Evolutionary conservation across 2,329 filamentous ascomycete genomes (phyloP).

Genomic region (Graphilbum ipis-grandicollis): DNA sequence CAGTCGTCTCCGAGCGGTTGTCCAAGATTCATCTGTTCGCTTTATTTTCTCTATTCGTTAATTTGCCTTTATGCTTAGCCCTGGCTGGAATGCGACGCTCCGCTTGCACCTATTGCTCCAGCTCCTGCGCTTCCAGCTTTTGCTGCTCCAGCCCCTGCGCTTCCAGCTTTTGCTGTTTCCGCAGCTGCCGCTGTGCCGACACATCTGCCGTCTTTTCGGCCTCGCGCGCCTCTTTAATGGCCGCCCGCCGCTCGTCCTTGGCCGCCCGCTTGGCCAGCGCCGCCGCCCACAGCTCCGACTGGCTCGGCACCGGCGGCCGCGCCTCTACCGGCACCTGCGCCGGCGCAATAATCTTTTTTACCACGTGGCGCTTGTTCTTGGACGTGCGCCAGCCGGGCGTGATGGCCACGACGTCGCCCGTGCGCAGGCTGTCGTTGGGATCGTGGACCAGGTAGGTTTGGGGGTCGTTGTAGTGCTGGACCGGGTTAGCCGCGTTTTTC

Average conservation of each 20-base stretch:
- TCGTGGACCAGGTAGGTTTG: slow-evolving; percentile 60
- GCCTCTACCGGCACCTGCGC: slow-evolving; percentile 43
- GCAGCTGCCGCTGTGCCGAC: background rate
- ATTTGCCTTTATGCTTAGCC: too few relatives aligned
- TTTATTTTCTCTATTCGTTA: too few relatives aligned
- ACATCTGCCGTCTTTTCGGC: slow-evolving; percentile 1
- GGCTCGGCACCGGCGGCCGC: slow-evolving; percentile 46
- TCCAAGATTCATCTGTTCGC: too few relatives aligned
- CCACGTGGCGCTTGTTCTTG: slow-evolving; percentile 53
- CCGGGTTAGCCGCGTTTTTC: background rate
- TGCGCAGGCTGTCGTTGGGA: slow-evolving; percentile 53
- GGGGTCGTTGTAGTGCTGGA: slow-evolving; percentile 47
- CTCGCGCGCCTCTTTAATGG: slow-evolving; percentile 12
- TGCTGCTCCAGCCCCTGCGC: too few relatives aligned
- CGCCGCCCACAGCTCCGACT: slow-evolving; percentile 40
- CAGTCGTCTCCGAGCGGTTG: too few relatives aligned
- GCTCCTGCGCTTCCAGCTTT: background rate
- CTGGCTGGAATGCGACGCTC: too few relatives aligned
- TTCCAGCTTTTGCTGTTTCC: background rate
- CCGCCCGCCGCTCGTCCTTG: slow-evolving; percentile 38
- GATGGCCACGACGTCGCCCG: slow-evolving; percentile 61
- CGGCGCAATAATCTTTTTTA: slow-evolving; percentile 58
- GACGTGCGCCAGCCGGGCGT: slow-evolving; percentile 46
- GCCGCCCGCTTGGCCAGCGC: slow-evolving; percentile 34
- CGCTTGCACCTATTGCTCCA: too few relatives aligned